A percentile compares a stretch with the other conserved stretches of the same genome.
These are phyloP conservation scores for Hortiboletus flavorubellus DNA, from an alignment of 768 basidiomycete genomes.

Conservation along the genomic window DNA sequence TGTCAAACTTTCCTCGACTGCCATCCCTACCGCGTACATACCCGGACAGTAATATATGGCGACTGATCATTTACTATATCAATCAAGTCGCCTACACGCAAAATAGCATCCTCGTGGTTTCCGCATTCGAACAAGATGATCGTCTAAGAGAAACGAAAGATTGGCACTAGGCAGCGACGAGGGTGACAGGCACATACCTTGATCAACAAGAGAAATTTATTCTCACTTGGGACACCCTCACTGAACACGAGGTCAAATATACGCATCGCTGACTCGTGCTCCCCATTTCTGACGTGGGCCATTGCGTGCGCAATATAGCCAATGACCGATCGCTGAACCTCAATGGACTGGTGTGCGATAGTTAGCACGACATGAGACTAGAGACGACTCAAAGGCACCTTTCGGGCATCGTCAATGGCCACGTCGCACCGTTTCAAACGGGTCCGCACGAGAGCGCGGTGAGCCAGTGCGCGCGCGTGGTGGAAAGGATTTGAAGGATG, in stretches of 20 bases:
- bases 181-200: not conserved
- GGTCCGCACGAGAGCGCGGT: not conserved
- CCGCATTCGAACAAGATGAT: not conserved
- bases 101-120: not conserved
- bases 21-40: not conserved
- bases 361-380: not conserved
- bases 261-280: too few relatives aligned
- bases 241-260: conserved; percentile 7
- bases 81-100: not conserved
- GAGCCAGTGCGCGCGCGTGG: conserved; percentile 1
- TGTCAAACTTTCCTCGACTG: not conserved
- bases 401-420: conserved; percentile 6
- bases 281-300: too few relatives aligned
- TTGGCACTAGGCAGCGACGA: not conserved
- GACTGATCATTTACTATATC: not conserved
- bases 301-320: too few relatives aligned
- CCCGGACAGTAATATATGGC: not conserved
- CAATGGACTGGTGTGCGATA: not conserved
- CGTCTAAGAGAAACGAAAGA: not conserved
- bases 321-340: not conserved
- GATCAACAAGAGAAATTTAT: conserved; percentile 4
- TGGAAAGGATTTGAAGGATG: not conserved
- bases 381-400: not conserved
- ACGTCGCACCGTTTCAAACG: not conserved
- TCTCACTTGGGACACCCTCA: not conserved